Evolutionary conservation across 1,139 yeast genomes (phyloP).

Genomic region (Hanseniaspora gamundiae): DNA sequence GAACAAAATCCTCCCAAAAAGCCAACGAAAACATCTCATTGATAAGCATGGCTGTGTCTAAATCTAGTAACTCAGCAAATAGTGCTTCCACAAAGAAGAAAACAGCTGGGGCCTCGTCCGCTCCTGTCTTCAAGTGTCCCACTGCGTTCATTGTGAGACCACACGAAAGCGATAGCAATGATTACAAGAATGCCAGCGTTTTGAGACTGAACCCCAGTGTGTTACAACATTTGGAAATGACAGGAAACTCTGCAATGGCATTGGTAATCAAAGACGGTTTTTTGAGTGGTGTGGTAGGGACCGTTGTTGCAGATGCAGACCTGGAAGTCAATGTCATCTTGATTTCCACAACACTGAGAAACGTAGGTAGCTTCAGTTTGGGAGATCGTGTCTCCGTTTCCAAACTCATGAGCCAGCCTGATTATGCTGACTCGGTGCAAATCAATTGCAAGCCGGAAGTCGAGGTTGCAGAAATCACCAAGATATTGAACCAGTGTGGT

Average conservation of each 20-base stretch:
- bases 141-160: slow-evolving; percentile 51
- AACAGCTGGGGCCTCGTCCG: slow-evolving; percentile 11
- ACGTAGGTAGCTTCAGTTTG: slow-evolving; percentile 44
- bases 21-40: too few species aligned
- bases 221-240: slow-evolving; percentile 40
- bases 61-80: slow-evolving; percentile 13
- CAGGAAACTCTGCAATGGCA: slow-evolving; percentile 40
- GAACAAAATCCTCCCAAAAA: background rate
- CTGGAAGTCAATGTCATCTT: slow-evolving; percentile 35
- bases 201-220: slow-evolving; percentile 41
- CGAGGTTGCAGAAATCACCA: slow-evolving; percentile 18
- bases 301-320: slow-evolving; percentile 33
- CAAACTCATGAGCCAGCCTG: slow-evolving; percentile 38
- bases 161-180: slow-evolving; percentile 22
- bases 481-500: slow-evolving; percentile 38
- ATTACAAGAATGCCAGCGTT: slow-evolving; percentile 28
- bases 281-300: slow-evolving; percentile 36
- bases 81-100: slow-evolving; percentile 21
- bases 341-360: slow-evolving; percentile 38
- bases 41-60: background rate
- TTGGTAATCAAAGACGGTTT: slow-evolving; percentile 37
- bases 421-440: slow-evolving; percentile 29
- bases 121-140: slow-evolving; percentile 29
- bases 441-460: slow-evolving; percentile 7
- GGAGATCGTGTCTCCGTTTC: slow-evolving; percentile 59